Conservation (phyloP, 2,329 filamentous ascomycete genomes). For the Endothia cerciana region DNA sequence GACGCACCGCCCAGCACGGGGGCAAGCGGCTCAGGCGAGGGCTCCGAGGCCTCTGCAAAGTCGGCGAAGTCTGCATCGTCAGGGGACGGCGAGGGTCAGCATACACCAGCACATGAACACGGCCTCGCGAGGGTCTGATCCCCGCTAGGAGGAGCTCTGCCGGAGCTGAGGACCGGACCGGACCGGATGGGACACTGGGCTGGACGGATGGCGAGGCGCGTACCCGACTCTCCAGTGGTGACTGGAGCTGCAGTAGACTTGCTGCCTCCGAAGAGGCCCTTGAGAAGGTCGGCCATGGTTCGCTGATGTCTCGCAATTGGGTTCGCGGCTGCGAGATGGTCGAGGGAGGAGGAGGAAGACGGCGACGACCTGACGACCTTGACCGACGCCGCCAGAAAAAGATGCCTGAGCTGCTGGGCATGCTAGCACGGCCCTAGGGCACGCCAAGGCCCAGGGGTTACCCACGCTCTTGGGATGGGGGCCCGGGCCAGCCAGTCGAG, state of each 20-base stretch:
- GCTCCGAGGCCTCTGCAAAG: slow-evolving; percentile 79
- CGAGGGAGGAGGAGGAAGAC: slow-evolving; percentile 12
- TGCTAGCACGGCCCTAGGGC: too few relatives aligned
- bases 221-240: slow-evolving; percentile 66
- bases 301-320: slow-evolving; percentile 20
- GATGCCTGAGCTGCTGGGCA: slow-evolving; percentile 1
- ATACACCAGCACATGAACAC: neutral
- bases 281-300: slow-evolving; percentile 62
- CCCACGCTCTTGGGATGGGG: too few relatives aligned
- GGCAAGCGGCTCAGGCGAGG: slow-evolving; percentile 56
- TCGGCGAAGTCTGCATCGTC: slow-evolving; percentile 84
- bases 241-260: slow-evolving; percentile 60
- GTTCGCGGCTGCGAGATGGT: slow-evolving; percentile 19
- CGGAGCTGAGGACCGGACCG: neutral
- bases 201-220: slow-evolving; percentile 35
- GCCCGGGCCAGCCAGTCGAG: too few relatives aligned
- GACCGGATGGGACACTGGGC: too few relatives aligned
- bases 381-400: too few relatives aligned
- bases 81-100: neutral
- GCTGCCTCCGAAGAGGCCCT: slow-evolving; percentile 67
- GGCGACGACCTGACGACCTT: neutral
- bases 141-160: neutral
- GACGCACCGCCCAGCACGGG: slow-evolving; percentile 48
- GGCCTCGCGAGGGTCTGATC: neutral
- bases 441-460: too few relatives aligned